Evolutionary conservation across 805 yeast species (phyloP).

Genomic region (Candida namnaoensis): DNA sequence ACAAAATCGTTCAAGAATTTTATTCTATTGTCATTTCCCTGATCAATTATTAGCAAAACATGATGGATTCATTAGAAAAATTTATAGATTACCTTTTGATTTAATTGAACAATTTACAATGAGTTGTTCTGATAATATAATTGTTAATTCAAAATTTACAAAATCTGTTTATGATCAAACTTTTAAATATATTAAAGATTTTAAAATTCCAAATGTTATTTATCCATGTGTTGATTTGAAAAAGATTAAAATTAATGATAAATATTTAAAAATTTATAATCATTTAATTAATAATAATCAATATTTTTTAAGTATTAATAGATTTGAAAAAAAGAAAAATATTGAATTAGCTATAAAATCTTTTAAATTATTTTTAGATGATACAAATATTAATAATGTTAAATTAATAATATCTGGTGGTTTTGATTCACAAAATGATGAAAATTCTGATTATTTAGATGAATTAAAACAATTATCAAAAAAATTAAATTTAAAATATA

Average conservation of each 20-base stretch:
- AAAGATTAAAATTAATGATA: conserved; percentile 14
- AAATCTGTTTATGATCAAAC: conserved; percentile 56
- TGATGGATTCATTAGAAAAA: conserved; percentile 39
- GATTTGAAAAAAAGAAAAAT: conserved; percentile 85
- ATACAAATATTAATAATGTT: conserved; percentile 18
- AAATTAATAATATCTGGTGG: conserved; percentile 84
- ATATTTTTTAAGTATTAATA: conserved; percentile 67
- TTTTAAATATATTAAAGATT: conserved; percentile 33
- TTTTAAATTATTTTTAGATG: conserved; percentile 37
- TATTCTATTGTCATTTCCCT: conserved; percentile 96
- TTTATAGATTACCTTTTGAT: conserved; percentile 82
- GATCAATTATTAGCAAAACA: conserved; percentile 71
- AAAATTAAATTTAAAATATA: conserved; percentile 27
- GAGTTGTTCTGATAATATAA: conserved; percentile 63
- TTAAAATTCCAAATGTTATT: conserved; percentile 22
- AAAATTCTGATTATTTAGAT: conserved; percentile 63
- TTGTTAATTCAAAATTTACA: conserved; percentile 87
- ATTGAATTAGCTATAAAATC: conserved; percentile 70
- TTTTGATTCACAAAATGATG: conserved; percentile 66
- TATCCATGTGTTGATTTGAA: conserved; percentile 62
- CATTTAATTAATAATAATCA: conserved; percentile 13
- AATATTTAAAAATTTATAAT: conserved; percentile 7
- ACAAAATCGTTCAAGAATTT: conserved; percentile 37
- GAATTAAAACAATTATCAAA: conserved; percentile 48
- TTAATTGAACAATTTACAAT: conserved; percentile 77